These are phyloP conservation scores for Ailanthus altissimus DNA, from an alignment of 345 rosid species.

Conservation along the genomic window DNA sequence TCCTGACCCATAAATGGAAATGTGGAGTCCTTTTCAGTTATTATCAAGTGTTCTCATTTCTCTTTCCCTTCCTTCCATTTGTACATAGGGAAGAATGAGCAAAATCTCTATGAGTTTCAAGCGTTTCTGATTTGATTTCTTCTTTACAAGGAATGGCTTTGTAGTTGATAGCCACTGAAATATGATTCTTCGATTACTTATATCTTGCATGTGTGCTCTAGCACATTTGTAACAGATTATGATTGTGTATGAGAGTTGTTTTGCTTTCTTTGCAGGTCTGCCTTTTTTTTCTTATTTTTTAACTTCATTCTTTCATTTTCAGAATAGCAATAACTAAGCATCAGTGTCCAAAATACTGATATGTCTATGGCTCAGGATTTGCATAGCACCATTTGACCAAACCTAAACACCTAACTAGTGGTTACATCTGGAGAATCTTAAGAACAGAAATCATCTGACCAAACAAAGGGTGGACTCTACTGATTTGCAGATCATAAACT, in stretches of 20 bases:
- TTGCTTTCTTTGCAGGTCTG: background rate
- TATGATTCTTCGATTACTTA: background rate
- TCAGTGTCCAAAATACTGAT: background rate
- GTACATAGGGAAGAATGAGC: constrained; percentile 27
- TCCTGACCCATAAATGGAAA: background rate
- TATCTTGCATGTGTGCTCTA: background rate
- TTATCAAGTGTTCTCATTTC: background rate
- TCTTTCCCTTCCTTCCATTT: constrained; percentile 24
- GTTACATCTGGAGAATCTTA: background rate
- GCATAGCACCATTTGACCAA: background rate
- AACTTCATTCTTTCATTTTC: background rate
- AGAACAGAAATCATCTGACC: background rate
- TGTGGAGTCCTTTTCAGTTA: background rate
- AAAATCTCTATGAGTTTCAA: constrained; percentile 19
- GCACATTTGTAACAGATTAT: background rate
- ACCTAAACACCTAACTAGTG: background rate
- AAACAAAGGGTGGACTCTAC: background rate
- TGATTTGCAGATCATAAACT: background rate
- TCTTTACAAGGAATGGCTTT: constrained; percentile 19
- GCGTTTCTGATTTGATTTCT: constrained; percentile 16
- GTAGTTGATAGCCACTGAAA: constrained; percentile 25
- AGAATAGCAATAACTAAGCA: background rate
- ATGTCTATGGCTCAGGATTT: background rate
- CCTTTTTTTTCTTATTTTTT: no score
- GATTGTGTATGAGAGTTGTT: background rate